Evolutionary conservation across 306 rosid species (phyloP), one percentile per base, ranked within the genome.

Genomic region (Malus domestica): DNA sequence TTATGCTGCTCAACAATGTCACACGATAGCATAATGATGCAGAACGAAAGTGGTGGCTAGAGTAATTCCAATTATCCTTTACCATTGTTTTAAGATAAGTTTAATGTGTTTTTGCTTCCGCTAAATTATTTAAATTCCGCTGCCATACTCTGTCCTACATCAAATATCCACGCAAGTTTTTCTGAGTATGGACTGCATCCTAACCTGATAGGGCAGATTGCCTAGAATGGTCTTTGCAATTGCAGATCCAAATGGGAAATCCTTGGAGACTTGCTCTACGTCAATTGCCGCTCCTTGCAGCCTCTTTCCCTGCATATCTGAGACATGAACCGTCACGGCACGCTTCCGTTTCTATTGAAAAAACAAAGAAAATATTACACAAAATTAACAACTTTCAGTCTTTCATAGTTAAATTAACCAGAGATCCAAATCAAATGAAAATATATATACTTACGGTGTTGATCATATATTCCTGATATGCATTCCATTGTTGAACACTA

Each of bases 191-290:
- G 19, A 51, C 3, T 51, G 55, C 20, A 5, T 32, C 4, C 80
- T 60, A 74, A 90, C 98, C 94, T 92, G 97, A 78, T 95, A 95
- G 7, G 90, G 93, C n/a, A 85, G 44, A 72, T 92, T 90, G 38
- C 91, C 96, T 20, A 94, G 72, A 60, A 95, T 92, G 77, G 93
- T 86, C 71, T 89, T 88, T 65, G 97, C 88, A 33, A 95, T 90
- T 11, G 98, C 96, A 77, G 98, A 95, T 70, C 98, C 97, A 78
- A 95, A 80, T 80, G 96, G 93, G 65, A 95, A 95, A 40, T 90
- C 97, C 73, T 86, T 95, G 23, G 93, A 83, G 44, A 90, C 61
- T 76, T 95, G 96, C 76, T 83, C 78, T 69, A 89, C 18, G 27
- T 4, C 6, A 67, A 89, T 76, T 1, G 73, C 51, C 25, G 94